Evolutionary conservation across 2,329 filamentous ascomycete species (phyloP).

Genomic region (Graphium sp.): DNA sequence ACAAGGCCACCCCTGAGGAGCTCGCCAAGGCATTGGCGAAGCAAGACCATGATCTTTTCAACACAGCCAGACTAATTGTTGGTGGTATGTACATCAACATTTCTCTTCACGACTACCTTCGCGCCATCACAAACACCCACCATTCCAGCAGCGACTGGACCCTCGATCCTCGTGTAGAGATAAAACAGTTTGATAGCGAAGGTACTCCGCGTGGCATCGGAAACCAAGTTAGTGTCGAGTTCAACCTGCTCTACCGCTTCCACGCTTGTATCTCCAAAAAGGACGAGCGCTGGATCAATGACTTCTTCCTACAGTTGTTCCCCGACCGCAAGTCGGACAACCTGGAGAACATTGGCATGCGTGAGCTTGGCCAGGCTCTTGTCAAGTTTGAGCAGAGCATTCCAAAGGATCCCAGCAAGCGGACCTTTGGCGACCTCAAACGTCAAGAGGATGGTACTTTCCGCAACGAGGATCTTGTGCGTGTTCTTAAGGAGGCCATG

Average conservation of each 20-base stretch:
- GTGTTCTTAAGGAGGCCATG: conserved; percentile 37
- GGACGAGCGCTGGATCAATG: conserved; percentile 45
- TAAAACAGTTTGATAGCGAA: conserved; percentile 25
- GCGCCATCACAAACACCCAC: conserved; percentile 43
- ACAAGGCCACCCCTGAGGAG: conserved; percentile 12
- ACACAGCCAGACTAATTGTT: conserved; percentile 34
- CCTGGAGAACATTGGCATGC: conserved; percentile 14
- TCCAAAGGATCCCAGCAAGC: conserved; percentile 23
- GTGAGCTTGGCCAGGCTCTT: conserved; percentile 20
- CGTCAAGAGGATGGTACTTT: conserved; percentile 32
- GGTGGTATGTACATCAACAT: conserved; percentile 41
- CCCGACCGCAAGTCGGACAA: conserved; percentile 12
- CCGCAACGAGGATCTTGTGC: conserved; percentile 38
- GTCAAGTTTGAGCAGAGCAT: conserved; percentile 19
- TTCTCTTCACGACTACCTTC: conserved; percentile 39
- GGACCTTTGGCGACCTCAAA: conserved; percentile 29
- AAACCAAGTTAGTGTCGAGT: conserved; percentile 52
- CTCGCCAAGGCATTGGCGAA: conserved; percentile 18
- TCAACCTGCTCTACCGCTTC: conserved; percentile 52
- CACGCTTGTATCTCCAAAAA: conserved; percentile 42
- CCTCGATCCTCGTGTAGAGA: conserved; percentile 44
- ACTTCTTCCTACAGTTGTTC: conserved; percentile 30
- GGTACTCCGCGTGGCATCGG: conserved; percentile 38
- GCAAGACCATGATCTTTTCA: conserved; percentile 35
- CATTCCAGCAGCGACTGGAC: conserved; percentile 41